These are phyloP conservation scores for Citeromyces hawaiiensis DNA, from an alignment of 1,139 yeast genomes.

Conservation along the genomic window DNA sequence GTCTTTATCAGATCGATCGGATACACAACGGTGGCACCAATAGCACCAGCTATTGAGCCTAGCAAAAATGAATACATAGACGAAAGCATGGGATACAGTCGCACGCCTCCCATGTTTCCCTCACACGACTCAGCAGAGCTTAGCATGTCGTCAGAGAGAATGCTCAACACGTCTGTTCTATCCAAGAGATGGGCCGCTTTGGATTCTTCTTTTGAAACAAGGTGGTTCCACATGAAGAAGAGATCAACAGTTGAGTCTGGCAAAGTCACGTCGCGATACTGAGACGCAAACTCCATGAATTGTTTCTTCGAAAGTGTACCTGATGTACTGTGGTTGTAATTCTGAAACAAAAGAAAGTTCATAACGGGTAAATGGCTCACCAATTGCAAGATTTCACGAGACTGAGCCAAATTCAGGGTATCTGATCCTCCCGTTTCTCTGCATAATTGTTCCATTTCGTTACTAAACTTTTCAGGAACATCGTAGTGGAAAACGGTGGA, in stretches of 20 bases:
- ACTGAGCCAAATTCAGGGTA: constrained; percentile 23
- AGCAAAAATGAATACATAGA: constrained; percentile 78
- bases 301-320: constrained; percentile 24
- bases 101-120: constrained; percentile 9
- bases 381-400: constrained; percentile 23
- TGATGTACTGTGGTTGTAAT: constrained; percentile 23
- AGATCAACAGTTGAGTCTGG: constrained; percentile 33
- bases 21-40: constrained; percentile 96
- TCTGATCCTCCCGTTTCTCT: constrained; percentile 9
- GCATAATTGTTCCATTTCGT: constrained; percentile 13
- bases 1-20: constrained; percentile 96
- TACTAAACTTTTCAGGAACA: constrained; percentile 13
- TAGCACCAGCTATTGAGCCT: constrained; percentile 94
- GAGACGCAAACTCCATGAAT: constrained; percentile 28
- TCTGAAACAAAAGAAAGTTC: constrained; percentile 47
- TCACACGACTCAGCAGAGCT: constrained; percentile 30
- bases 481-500: constrained; percentile 17
- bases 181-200: constrained; percentile 30
- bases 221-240: constrained; percentile 37
- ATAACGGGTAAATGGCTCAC: constrained; percentile 25
- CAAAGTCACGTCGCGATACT: constrained; percentile 11
- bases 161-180: constrained; percentile 33
- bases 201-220: constrained; percentile 24
- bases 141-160: constrained; percentile 38
- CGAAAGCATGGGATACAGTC: constrained; percentile 50